These are phyloP conservation scores for Vigna nakashimae DNA, from an alignment of 306 rosid species.

Conservation along the genomic window DNA sequence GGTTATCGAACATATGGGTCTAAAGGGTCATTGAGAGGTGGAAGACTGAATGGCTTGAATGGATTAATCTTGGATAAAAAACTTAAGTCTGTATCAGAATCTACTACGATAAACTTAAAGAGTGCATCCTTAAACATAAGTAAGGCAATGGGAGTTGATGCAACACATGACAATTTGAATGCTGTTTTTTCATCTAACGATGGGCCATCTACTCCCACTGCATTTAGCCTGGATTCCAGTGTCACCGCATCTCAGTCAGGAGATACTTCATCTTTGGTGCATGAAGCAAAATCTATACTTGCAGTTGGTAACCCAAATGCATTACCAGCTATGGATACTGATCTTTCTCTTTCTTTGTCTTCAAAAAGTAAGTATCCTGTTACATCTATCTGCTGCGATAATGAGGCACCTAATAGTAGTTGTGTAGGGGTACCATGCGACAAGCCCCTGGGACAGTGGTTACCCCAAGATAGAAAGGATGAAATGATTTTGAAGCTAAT, in stretches of 20 bases:
- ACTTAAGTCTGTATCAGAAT: slow-evolving; percentile 70
- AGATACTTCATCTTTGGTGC: slow-evolving; percentile 41
- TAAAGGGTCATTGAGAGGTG: slow-evolving; percentile 81
- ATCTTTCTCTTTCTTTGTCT: slow-evolving; percentile 82
- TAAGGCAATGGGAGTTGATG: slow-evolving; percentile 71
- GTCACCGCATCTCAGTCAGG: slow-evolving; percentile 48
- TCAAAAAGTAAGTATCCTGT: slow-evolving; percentile 53
- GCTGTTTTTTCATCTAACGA: slow-evolving; percentile 54
- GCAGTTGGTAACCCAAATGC: slow-evolving; percentile 46
- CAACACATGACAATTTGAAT: slow-evolving; percentile 60
- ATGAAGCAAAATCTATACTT: slow-evolving; percentile 39
- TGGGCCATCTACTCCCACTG: slow-evolving; percentile 52
- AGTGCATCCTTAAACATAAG: slow-evolving; percentile 74
- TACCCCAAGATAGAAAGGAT: slow-evolving; percentile 79
- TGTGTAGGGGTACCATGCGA: slow-evolving; percentile 63
- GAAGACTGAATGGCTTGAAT: slow-evolving; percentile 69
- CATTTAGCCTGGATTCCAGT: slow-evolving; percentile 54
- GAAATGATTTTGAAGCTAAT: slow-evolving; percentile 79
- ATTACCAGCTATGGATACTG: slow-evolving; percentile 61
- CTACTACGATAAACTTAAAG: slow-evolving; percentile 70
- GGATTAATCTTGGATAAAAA: slow-evolving; percentile 80
- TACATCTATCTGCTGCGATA: slow-evolving; percentile 52
- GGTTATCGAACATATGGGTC: slow-evolving; percentile 70
- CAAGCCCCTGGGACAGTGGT: slow-evolving; percentile 66
- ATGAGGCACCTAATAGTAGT: slow-evolving; percentile 53